Percentiles rank a stretch among this genome's conserved stretches.
Conservation (phyloP, 75 land plant genomes). For the Pinus taeda region DNA sequence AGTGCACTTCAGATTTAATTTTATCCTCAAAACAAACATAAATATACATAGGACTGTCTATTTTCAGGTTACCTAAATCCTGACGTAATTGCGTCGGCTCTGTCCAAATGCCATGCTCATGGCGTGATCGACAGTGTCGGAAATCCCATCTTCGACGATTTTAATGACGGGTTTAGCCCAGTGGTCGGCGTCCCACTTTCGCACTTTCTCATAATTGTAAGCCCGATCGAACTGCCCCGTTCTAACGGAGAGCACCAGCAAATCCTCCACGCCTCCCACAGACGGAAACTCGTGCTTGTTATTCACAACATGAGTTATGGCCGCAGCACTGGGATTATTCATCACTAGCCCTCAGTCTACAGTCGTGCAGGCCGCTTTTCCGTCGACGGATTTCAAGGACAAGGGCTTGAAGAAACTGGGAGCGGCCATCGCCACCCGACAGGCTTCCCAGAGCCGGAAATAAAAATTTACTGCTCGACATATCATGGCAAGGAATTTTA, state of each 20-base stretch:
- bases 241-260: slow-evolving; percentile 88
- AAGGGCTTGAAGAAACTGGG: slow-evolving; percentile 31
- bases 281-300: slow-evolving; percentile 81
- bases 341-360: slow-evolving; percentile 65
- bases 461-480: slow-evolving; percentile 62
- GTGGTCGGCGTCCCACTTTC: slow-evolving; percentile 56
- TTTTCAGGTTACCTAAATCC: background rate
- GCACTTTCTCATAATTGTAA: slow-evolving; percentile 14
- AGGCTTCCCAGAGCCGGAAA: slow-evolving; percentile 69
- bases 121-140: slow-evolving; percentile 63
- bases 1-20: too few species aligned
- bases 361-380: slow-evolving; percentile 39
- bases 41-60: background rate
- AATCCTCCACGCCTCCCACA: slow-evolving; percentile 80
- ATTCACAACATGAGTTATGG: slow-evolving; percentile 78
- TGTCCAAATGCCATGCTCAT: background rate
- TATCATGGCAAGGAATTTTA: slow-evolving; percentile 81
- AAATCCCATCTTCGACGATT: slow-evolving; percentile 75
- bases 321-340: slow-evolving; percentile 84
- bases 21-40: too few species aligned
- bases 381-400: slow-evolving; percentile 54
- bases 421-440: slow-evolving; percentile 55
- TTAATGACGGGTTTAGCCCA: slow-evolving; percentile 76
- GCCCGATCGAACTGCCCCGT: slow-evolving; percentile 57
- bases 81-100: background rate